Percentiles rank a stretch among this genome's conserved stretches.
phyloP scores from a whole-genome alignment of 805 yeast genomes.

The Saturnispora halmiae region DNA sequence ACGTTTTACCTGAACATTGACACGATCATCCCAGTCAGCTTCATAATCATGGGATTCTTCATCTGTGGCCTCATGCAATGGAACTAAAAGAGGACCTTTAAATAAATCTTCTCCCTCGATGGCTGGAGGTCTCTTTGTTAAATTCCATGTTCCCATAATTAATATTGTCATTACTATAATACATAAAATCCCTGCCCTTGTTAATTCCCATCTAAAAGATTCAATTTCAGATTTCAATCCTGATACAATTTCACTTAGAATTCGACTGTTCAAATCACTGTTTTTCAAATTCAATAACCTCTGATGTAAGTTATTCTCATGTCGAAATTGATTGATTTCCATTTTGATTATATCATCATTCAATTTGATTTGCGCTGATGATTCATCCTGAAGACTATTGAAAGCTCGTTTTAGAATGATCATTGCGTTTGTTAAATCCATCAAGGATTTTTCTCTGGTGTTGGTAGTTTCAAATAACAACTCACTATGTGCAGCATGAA shows the following conservation, averaged over 20 bases:
- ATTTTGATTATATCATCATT: conserved; percentile 68
- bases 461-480: conserved; percentile 67
- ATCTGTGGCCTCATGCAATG: conserved; percentile 43
- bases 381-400: conserved; percentile 68
- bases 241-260: conserved; percentile 70
- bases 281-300: conserved; percentile 58
- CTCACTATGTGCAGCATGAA: conserved; percentile 89
- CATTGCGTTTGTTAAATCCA: conserved; percentile 55
- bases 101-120: conserved; percentile 21
- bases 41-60: conserved; percentile 46
- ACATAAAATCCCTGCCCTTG: conserved; percentile 78
- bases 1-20: conserved; percentile 17
- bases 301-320: conserved; percentile 70
- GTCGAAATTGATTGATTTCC: conserved; percentile 76
- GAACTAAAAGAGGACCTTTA: conserved; percentile 26
- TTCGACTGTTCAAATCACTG: conserved; percentile 78
- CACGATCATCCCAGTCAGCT: conserved; percentile 40
- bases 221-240: conserved; percentile 83
- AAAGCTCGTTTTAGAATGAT: conserved; percentile 65
- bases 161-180: conserved; percentile 57
- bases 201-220: conserved; percentile 84
- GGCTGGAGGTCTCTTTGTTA: conserved; percentile 30
- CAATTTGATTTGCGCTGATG: conserved; percentile 44
- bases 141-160: conserved; percentile 43
- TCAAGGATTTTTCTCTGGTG: conserved; percentile 60